Evolutionary conservation across 2,329 filamentous ascomycete species (phyloP).

Genomic region (Tricladium varicosporioides): DNA sequence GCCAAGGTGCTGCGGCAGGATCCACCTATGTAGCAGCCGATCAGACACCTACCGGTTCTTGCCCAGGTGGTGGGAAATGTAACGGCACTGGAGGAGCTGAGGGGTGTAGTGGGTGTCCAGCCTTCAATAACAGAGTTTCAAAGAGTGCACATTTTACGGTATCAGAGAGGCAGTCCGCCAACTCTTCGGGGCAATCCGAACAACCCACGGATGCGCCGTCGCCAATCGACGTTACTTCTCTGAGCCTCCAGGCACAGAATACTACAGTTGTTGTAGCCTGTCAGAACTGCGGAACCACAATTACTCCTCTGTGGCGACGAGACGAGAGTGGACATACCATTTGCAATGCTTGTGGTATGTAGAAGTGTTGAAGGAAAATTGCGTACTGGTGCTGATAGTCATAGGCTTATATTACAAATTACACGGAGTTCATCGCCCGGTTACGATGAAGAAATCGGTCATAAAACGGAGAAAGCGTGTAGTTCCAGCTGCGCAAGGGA

Average conservation of each 20-base stretch:
- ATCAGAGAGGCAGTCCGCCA: constrained; percentile 28
- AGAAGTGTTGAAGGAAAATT: not conserved
- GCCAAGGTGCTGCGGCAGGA: constrained; percentile 38
- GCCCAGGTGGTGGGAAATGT: constrained; percentile 89
- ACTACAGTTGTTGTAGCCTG: constrained; percentile 78
- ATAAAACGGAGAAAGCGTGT: constrained; percentile 96
- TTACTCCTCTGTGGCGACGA: constrained; percentile 92
- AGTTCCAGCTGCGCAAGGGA: constrained; percentile 66
- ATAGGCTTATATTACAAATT: constrained; percentile 90
- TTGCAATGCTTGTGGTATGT: constrained; percentile 94
- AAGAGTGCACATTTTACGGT: constrained; percentile 75
- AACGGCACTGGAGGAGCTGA: constrained; percentile 96
- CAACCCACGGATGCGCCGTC: constrained; percentile 34
- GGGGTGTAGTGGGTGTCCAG: constrained; percentile 92
- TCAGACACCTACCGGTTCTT: constrained; percentile 77
- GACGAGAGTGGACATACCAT: constrained; percentile 96
- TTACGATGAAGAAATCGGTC: constrained; percentile 98
- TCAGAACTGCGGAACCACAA: constrained; percentile 94
- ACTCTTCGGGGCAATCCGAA: constrained; percentile 24
- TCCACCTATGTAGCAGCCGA: constrained; percentile 78
- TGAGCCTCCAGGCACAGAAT: constrained; percentile 43
- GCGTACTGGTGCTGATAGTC: constrained; percentile 15
- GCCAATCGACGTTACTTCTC: constrained; percentile 49
- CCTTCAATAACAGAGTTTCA: constrained; percentile 93
- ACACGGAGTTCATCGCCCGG: constrained; percentile 87